These are phyloP conservation scores for Suillus subluteus DNA, from an alignment of 768 basidiomycete genomes.

Conservation along the genomic window DNA sequence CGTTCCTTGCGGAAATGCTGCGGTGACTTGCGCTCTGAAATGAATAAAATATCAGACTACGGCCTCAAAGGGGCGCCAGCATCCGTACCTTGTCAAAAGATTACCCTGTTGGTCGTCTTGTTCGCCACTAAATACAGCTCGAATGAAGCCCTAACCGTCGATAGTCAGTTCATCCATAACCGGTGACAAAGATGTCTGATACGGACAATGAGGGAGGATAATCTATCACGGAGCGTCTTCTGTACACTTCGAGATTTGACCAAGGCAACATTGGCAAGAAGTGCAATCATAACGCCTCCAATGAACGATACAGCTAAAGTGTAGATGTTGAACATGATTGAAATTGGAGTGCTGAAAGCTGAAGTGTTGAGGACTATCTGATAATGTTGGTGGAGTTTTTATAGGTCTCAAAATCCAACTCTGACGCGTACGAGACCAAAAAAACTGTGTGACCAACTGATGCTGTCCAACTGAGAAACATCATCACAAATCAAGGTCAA, in stretches of 20 bases:
- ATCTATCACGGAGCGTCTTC: conserved; percentile 12
- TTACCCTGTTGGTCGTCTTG: conserved; percentile 13
- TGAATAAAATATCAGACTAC: not conserved
- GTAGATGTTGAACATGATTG: conserved; percentile 21
- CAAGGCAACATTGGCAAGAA: conserved; percentile 19
- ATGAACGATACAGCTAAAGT: conserved; percentile 16
- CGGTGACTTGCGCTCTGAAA: conserved; percentile 20
- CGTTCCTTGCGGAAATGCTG: conserved; percentile 17
- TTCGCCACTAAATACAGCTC: not conserved
- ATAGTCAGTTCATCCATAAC: not conserved
- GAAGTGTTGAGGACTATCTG: not conserved
- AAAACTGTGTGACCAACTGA: too few species aligned
- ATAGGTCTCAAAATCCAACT: not conserved
- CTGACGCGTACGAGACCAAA: not conserved
- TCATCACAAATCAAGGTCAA: not conserved
- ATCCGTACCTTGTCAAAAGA: conserved; percentile 21
- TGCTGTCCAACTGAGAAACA: not conserved
- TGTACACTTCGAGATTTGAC: conserved; percentile 14
- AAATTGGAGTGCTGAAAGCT: not conserved
- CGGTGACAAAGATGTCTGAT: not conserved
- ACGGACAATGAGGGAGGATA: conserved; percentile 16
- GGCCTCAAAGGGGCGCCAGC: not conserved
- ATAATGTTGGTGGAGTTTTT: not conserved
- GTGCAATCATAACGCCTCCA: conserved; percentile 19
- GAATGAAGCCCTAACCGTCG: conserved; percentile 15